Percentiles rank a stretch among this genome's conserved stretches.
Conservation (phyloP, 306 rosid genomes). For the Luffa acutangula region DNA sequence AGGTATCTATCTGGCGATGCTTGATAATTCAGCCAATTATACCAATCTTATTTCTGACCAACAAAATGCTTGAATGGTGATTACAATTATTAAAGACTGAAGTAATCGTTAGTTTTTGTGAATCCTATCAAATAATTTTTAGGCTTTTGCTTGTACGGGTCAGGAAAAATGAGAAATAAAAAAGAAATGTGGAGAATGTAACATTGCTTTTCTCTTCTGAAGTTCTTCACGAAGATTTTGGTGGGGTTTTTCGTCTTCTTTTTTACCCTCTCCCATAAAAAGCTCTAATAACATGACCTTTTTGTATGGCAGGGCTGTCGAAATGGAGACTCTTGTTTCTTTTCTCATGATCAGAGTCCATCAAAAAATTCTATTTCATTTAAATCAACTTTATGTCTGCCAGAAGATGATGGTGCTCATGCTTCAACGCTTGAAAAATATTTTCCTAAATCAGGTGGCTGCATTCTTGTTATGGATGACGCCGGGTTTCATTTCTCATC, state of each 20-base stretch:
- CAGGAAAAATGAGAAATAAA: background rate
- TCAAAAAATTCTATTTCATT: constrained; percentile 14
- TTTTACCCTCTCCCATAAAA: background rate
- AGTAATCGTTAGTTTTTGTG: background rate
- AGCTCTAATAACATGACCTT: background rate
- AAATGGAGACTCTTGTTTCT: constrained; percentile 57
- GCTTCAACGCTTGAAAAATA: constrained; percentile 34
- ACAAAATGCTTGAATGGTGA: background rate
- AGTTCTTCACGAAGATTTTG: background rate
- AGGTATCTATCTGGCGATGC: constrained; percentile 32
- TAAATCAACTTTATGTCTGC: constrained; percentile 29
- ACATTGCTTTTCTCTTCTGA: background rate
- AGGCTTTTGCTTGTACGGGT: background rate
- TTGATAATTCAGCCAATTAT: background rate
- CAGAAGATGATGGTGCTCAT: constrained; percentile 33
- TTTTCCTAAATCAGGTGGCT: constrained; percentile 35
- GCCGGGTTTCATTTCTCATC: constrained; percentile 38
- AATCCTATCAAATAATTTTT: background rate
- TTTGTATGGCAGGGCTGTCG: constrained; percentile 61
- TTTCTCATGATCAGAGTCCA: constrained; percentile 41
- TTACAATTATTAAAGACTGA: background rate
- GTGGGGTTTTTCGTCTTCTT: background rate
- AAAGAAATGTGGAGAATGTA: background rate
- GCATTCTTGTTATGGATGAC: constrained; percentile 67
- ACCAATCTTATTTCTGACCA: background rate